Base-by-base conservation (phyloP, 441 rosid species). In the Pelargonium exstipulatum region DNA sequence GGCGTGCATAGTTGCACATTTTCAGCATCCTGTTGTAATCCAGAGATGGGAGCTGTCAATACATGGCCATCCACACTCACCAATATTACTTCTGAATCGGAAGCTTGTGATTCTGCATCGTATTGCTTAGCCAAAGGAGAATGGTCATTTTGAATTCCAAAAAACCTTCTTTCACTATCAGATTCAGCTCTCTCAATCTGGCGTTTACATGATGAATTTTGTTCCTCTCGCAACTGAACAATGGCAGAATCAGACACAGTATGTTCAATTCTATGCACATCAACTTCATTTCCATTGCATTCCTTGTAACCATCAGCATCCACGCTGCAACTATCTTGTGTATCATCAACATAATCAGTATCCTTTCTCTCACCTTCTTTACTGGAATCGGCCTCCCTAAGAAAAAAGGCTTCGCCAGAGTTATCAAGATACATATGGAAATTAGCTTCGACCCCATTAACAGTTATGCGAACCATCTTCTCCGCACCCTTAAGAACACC, bases 361-460 rank as follows among this genome's bases (percentile, higher is more conserved):
- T 71, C 81, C 57, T 61, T 73, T 17, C 57, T 14, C 67, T 71
- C 69, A 13, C 65, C 64, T 67, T 67, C 80, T 65, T 81, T 46
- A 22, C 78, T 78, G 57, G 83, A 81, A 73, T 91, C 89, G 65
- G 81, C 87, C 82, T 86, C 92, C 71, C 81, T 83, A 71, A 84
- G 73, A 83, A 92, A 90, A 80, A 88, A 92, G 17, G 97, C 96
- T 79, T 90, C 92, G 2, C 97, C 97, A 2, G 97, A 88, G 67
- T 92, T 87, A 78, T 92, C 97, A 72, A 92, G 95, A 69, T 78
- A 85, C 97, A 92, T 92, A 76, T 88, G 92, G 69, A 92, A 92
- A 79, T 82, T 77, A 0, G 91, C 95, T 71, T 92, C 95, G 2
- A 83, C 62, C 1, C 90, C 96, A 76, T 92, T 92, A 4, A 92